Conservation (phyloP, 306 rosid genomes). For the Dryas octopetala region DNA sequence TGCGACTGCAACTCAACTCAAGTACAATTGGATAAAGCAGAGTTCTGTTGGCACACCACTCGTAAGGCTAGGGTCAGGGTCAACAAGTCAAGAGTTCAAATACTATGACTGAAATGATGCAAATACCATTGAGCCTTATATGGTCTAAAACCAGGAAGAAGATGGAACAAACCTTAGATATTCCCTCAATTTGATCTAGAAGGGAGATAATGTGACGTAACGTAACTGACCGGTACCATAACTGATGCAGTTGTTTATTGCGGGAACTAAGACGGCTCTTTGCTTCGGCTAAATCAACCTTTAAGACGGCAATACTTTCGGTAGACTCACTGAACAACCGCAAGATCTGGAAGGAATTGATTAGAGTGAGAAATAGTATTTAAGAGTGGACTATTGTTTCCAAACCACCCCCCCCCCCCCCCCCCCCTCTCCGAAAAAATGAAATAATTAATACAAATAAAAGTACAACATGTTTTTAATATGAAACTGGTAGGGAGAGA, state of each 20-base stretch:
- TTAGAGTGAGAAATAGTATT: slow-evolving; percentile 1
- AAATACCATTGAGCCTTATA: slow-evolving; percentile 14
- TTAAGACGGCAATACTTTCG: slow-evolving; percentile 66
- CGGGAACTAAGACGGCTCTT: slow-evolving; percentile 85
- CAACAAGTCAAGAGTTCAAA: slow-evolving; percentile 14
- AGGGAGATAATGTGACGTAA: slow-evolving; percentile 93
- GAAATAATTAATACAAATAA: neutral
- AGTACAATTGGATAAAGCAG: slow-evolving; percentile 6
- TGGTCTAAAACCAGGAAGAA: slow-evolving; percentile 20
- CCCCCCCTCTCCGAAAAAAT: neutral
- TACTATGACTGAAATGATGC: slow-evolving; percentile 19
- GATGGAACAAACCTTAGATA: slow-evolving; percentile 70
- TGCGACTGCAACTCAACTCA: slow-evolving; percentile 3
- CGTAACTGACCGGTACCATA: slow-evolving; percentile 98
- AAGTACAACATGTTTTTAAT: neutral
- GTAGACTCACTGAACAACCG: slow-evolving; percentile 95
- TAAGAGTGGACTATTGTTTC: slow-evolving; percentile 5
- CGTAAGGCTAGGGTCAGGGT: neutral
- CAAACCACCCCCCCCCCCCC: neutral
- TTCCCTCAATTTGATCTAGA: slow-evolving; percentile 98
- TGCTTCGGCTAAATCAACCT: slow-evolving; percentile 91
- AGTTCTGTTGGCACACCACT: neutral
- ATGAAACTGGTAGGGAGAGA: too few species aligned
- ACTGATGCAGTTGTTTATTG: slow-evolving; percentile 94
- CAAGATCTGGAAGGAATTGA: slow-evolving; percentile 70